Base-by-base conservation (phyloP, 768 basidiomycete species). In the Kwoniella bestiolae region DNA sequence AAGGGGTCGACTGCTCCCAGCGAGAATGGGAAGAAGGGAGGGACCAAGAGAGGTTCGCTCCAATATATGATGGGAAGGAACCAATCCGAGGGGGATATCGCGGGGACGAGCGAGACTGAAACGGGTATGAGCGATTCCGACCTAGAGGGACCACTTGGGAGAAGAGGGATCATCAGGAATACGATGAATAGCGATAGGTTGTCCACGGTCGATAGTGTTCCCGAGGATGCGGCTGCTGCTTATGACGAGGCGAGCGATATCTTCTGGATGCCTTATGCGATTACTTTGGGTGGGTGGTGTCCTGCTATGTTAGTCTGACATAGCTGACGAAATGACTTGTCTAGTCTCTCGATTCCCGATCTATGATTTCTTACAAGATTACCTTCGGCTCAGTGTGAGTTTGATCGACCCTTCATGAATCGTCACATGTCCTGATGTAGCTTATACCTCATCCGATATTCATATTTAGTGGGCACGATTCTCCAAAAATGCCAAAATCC, bases 291-390 rank as follows among this genome's bases (percentile, higher is more conserved):
- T 78, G 28, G 56, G 74, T 78, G 28, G 71, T 38, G 5, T 50
- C 34, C 47, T 67, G 12, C 58, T 49, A 51, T 61, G 56, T 52
- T 56, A 65, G 61, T 49, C 12, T 41, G 35, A 46, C n/a, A 11
- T 12, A 12, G 61, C 50, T 63, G 7, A 9, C 18, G 16, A 47
- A 7, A 25, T 35, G 23, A 28, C 29, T 53, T 70, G 90, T 16
- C 85, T 92, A 74, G 92, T 94, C 29, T 95, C 94, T 52, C 88
- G 91, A 25, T 91, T 91, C 79, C 94, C 94, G 0, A 91, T 96
- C 69, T 96, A 94, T 82, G 92, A 94, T 77, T 85, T 95, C 60
- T 92, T 97, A 90, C 86, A 91, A 58, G 94, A 98, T 82, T 94
- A 91, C 76, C 86, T 98, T 47, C 93, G 93, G n/a, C 87, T 96